Evolutionary conservation across 2,329 filamentous ascomycete genomes (phyloP), one percentile per base, ranked within the genome.

Genomic region (Aspergillus puulaauensis): DNA sequence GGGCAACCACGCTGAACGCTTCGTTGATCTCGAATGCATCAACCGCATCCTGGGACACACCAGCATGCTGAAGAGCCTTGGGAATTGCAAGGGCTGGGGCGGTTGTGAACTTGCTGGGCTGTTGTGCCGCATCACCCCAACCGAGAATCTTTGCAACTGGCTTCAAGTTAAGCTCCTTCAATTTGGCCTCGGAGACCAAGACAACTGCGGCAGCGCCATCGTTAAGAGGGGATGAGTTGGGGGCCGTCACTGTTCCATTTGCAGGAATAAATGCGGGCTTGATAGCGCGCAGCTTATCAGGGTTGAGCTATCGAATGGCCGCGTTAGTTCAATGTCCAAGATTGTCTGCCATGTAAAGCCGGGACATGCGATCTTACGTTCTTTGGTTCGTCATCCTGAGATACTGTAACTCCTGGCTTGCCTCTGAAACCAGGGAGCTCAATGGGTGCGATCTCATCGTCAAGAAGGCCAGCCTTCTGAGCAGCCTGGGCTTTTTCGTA

Each of bases 11-110:
- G 62, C 90, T 95, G 83, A 99, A 99, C 43, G 95, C 95, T 83
- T 99, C 95, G 82, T 99, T 99, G 83, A 99, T 97, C 83, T 99
- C 95, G 77, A 95, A 99, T 68, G 87, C 95, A 71, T 98, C 93
- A 58, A 99, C 83, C 59, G 90, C 83, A 63, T 88, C 86, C 66
- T 87, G 83, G 57, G 86, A 84, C 61, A 99, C 80, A 62, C 90
- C 90, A 61, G 95, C 95, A 79, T 99, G 93, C 83, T 93, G 92
- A 72, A 99, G 86, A 58, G 95, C 95, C 83, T 98, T 99, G 75
- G 95, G 95, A 69, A 99, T 96, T 65, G 95, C 95, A 56, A 98
- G 85, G 19, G 95, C 86, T 9, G 95, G 95, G 8, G 95, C 90
- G 49, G 92, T 95, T 65, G 95, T 99, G 85, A 99, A 99, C 76